Base-by-base conservation (phyloP, 176 grass and related monocot species). In the Pharus latifolius region DNA sequence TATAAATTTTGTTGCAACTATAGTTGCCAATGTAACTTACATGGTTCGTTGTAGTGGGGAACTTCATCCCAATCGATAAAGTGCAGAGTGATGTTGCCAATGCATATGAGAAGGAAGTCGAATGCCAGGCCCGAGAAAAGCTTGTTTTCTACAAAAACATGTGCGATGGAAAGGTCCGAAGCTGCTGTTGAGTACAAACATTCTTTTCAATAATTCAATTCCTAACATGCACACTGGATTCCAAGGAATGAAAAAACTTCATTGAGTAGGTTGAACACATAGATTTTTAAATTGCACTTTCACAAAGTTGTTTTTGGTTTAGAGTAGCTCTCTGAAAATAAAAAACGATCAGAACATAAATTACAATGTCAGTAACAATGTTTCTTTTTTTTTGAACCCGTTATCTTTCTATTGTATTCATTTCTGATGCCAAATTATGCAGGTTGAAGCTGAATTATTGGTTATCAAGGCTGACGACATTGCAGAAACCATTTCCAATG, bases 391-490 rank as follows among this genome's bases (percentile, higher is more conserved):
- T 79, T 45, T 11, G 5, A 71, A 43, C 5, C 28, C 2, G 14
- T 62, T 47, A 15, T 15, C 70, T 60, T 70, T 42, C 64, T 41
- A 31, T 2, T 57, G 37, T 65, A 46, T 25, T 23, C 26, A 47
- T 60, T 63, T 63, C 37, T 63, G 57, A 53, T 26, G 14, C 40
- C 65, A 42, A 51, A 40, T 69, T 82, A n/a, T 80, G 63, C 67
- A 88, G 86, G 76, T 79, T 71, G 75, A 83, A 65, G 30, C 70
- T 31, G 70, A 88, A 71, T 42, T 80, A 71, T 42, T 83, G 34
- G 64, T 77, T 52, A 52, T 88, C 73, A 82, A 88, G 60, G 80
- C 68, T 76, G 71, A 76, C 17, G 80, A 84, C 53, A 70, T 80
- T 30, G 80, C 65, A 60, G 64, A 72, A 41, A 82, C 65, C 34